Percentiles rank a stretch among this genome's conserved stretches.
These are phyloP conservation scores for Torulaspora pretoriensis DNA, from an alignment of 1,139 yeast species.

Conservation along the genomic window DNA sequence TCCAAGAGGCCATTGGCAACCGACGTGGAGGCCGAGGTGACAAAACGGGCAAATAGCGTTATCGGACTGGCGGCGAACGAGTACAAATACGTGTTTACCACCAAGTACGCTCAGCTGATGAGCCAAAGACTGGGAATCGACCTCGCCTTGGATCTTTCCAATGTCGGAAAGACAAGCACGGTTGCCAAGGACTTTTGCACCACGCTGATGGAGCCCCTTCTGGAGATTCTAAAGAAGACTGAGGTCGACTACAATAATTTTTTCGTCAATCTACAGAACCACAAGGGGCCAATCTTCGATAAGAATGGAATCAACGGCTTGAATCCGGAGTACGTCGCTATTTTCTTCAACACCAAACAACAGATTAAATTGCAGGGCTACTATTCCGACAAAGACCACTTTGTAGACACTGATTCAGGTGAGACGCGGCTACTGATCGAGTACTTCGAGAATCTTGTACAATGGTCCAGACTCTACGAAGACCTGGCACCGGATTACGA, in stretches of 20 bases:
- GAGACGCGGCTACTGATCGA: slow-evolving; percentile 30
- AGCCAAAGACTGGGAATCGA: slow-evolving; percentile 68
- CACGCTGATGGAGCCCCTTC: slow-evolving; percentile 51
- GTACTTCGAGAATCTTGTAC: slow-evolving; percentile 31
- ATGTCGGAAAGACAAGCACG: slow-evolving; percentile 15
- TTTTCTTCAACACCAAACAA: slow-evolving; percentile 38
- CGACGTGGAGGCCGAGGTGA: slow-evolving; percentile 50
- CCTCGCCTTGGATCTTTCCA: slow-evolving; percentile 32
- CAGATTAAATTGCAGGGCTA: slow-evolving; percentile 16
- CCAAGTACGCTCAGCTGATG: slow-evolving; percentile 56
- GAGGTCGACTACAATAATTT: slow-evolving; percentile 78
- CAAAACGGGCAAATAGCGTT: slow-evolving; percentile 59
- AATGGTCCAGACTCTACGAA: slow-evolving; percentile 42
- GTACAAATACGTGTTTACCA: slow-evolving; percentile 59
- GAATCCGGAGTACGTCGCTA: slow-evolving; percentile 36
- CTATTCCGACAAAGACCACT: slow-evolving; percentile 9
- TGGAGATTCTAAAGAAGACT: slow-evolving; percentile 57
- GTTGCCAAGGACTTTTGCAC: slow-evolving; percentile 22
- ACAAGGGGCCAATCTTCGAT: slow-evolving; percentile 17
- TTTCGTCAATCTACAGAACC: slow-evolving; percentile 58
- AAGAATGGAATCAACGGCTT: slow-evolving; percentile 23
- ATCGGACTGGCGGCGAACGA: slow-evolving; percentile 63
- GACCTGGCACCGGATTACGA: slow-evolving; percentile 41
- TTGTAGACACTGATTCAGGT: slow-evolving; percentile 18
- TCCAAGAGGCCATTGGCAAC: slow-evolving; percentile 36